These are phyloP conservation scores for Cryptococcus wingfieldii DNA, from an alignment of 1,284 basidiomycete genomes.

Conservation along the genomic window DNA sequence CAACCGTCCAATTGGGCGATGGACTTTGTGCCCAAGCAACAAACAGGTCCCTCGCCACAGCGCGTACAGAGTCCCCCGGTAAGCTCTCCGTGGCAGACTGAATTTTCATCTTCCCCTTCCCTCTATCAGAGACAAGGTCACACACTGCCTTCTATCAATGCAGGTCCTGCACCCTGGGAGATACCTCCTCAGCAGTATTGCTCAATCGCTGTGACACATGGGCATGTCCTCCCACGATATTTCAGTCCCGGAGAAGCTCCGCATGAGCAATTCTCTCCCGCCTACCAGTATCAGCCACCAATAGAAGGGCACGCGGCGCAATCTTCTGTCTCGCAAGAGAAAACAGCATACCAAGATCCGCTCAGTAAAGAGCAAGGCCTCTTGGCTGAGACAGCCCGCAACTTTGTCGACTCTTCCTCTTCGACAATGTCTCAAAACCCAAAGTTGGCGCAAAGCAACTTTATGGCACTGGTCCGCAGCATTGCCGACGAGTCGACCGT, in stretches of 20 bases:
- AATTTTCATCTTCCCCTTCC: neutral
- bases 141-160: neutral
- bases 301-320: neutral
- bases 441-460: constrained; percentile 84
- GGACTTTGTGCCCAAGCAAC: constrained; percentile 8
- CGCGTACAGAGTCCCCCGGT: neutral
- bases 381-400: constrained; percentile 68
- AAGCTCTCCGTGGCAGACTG: neutral
- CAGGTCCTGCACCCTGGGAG: constrained; percentile 14
- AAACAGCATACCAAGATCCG: constrained; percentile 1
- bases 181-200: neutral
- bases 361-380: constrained; percentile 56
- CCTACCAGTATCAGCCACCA: too few relatives aligned
- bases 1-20: constrained; percentile 19
- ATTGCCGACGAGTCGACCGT: constrained; percentile 77
- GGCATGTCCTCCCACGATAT: too few relatives aligned
- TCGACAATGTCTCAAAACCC: constrained; percentile 57
- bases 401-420: constrained; percentile 59
- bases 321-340: neutral
- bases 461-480: constrained; percentile 80
- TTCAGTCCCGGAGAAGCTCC: neutral
- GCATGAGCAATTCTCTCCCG: too few relatives aligned
- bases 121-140: neutral
- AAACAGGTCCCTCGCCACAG: neutral
- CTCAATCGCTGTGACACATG: neutral